Evolutionary conservation across 1,284 basidiomycete species (phyloP), one percentile per base, ranked within the genome.

Genomic region (Peniophora sp.): DNA sequence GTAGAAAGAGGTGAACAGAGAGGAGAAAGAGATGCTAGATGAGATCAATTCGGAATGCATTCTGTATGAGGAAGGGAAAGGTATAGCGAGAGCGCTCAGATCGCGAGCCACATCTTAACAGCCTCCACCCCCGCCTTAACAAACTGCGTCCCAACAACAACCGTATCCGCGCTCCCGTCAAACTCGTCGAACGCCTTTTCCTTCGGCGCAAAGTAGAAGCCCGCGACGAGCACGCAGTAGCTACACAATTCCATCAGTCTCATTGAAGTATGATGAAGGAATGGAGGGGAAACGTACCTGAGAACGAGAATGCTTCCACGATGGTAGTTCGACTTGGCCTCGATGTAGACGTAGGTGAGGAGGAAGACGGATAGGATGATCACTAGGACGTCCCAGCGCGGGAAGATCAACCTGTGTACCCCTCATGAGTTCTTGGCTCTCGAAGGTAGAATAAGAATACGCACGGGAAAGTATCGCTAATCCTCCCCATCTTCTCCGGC

Each of bases 261-360:
- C n/a, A 49, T 15, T 32, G 20, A 22, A 52, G 15, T 43, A 47
- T 17, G n/a, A 11, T 24, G 17, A 50, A n/a, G 22, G 20, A 32
- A 3, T 45, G 22, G 41, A 24, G 47, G 54, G 24, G 15, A 34
- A 15, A 62, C 70, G 56, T 61, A 92, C 89, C 91, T 92, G 46
- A 96, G 74, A 53, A 96, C 87, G 45, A 97, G 80, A 53, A 95
- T 95, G 58, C 88, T 92, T 45, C 94, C 94, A 58, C 94, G 81
- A 65, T 97, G 92, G 64, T 98, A 99, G 72, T 99, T 99, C 60
- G 89, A 90, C 69, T 92, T 89, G 17, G 95, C 93, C 70, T 99
- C 97, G 62, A 98, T 98, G 68, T 98, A 99, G 3, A 95, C 97
- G 68, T 99, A 99, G 0, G 97, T 99, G 73, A 99, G 83, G 57